Conservation (phyloP, 1,139 yeast genomes). For the Yamadazyma atlantica region DNA sequence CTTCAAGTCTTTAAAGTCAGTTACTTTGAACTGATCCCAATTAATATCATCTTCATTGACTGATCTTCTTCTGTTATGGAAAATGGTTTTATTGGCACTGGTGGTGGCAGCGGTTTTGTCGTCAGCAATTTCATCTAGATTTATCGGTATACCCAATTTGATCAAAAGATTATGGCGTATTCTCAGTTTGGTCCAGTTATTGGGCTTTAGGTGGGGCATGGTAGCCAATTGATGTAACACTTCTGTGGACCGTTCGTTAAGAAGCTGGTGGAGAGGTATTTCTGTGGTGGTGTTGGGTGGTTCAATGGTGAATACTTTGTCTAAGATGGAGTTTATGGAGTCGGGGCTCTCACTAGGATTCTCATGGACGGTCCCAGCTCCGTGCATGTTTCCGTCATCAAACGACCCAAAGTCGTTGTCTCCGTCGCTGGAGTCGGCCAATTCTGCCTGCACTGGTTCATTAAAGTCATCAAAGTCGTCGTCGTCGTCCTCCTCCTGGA, state of each 20-base stretch:
- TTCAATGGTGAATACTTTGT: slow-evolving; percentile 20
- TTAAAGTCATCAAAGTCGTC: slow-evolving; percentile 15
- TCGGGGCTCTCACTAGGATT: no score
- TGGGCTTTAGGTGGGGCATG: slow-evolving; percentile 46
- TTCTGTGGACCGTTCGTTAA: slow-evolving; percentile 27
- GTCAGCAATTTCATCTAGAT: slow-evolving; percentile 16
- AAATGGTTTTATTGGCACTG: slow-evolving; percentile 1
- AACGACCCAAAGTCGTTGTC: slow-evolving; percentile 39
- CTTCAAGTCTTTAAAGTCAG: slow-evolving; percentile 24
- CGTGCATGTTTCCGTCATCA: slow-evolving; percentile 39
- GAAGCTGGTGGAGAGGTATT: slow-evolving; percentile 8
- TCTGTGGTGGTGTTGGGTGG: neutral
- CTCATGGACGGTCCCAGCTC: slow-evolving; percentile 6
- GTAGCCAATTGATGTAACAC: slow-evolving; percentile 36
- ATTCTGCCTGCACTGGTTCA: slow-evolving; percentile 7
- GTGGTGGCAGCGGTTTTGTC: slow-evolving; percentile 4
- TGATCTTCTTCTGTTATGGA: slow-evolving; percentile 20
- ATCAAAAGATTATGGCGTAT: slow-evolving; percentile 57
- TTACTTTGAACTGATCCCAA: slow-evolving; percentile 32
- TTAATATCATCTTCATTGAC: slow-evolving; percentile 30
- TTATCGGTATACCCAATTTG: slow-evolving; percentile 20
- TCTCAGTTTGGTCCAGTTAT: slow-evolving; percentile 59
- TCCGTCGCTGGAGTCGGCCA: slow-evolving; percentile 17
- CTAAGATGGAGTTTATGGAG: slow-evolving; percentile 20
- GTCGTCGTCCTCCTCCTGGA: slow-evolving; percentile 5